Conservation (phyloP, 2,329 filamentous ascomycete genomes). For the Sclerotinia glacialis region DNA sequence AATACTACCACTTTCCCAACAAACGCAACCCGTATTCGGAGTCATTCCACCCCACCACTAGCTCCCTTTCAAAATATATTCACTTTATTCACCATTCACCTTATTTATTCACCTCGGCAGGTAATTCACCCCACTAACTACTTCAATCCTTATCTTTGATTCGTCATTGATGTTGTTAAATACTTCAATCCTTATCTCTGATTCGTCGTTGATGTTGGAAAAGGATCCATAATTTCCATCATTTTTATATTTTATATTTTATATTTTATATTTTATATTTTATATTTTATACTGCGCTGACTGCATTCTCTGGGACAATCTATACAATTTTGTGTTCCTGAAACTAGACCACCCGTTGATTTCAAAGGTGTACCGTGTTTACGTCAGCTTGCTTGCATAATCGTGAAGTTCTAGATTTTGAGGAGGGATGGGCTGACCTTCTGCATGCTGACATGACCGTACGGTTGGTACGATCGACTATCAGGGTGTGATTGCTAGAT, state of each 20-base stretch:
- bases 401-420: constrained; percentile 6
- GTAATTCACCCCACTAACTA: neutral
- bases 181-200: neutral
- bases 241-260: too few relatives aligned
- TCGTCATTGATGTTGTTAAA: too few relatives aligned
- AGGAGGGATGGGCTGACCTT: neutral
- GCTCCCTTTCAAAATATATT: constrained; percentile 1
- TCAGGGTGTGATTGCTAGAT: neutral
- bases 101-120: too few relatives aligned
- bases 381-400: constrained; percentile 15
- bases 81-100: too few relatives aligned
- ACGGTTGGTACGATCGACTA: neutral
- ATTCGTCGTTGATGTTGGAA: neutral
- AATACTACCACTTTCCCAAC: neutral
- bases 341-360: constrained; percentile 5
- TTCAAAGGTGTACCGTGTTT: constrained; percentile 3
- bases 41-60: constrained; percentile 9
- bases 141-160: neutral
- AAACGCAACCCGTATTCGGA: constrained; percentile 17
- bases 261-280: too few relatives aligned
- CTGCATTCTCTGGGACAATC: neutral
- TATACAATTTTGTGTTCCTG: neutral
- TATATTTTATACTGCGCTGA: too few relatives aligned
- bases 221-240: neutral
- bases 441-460: neutral